A percentile compares a stretch with the other conserved stretches of the same genome.
Evolutionary conservation across 2,329 filamentous ascomycete genomes (phyloP).

Genomic region (Rhinocladiella mackenziei): DNA sequence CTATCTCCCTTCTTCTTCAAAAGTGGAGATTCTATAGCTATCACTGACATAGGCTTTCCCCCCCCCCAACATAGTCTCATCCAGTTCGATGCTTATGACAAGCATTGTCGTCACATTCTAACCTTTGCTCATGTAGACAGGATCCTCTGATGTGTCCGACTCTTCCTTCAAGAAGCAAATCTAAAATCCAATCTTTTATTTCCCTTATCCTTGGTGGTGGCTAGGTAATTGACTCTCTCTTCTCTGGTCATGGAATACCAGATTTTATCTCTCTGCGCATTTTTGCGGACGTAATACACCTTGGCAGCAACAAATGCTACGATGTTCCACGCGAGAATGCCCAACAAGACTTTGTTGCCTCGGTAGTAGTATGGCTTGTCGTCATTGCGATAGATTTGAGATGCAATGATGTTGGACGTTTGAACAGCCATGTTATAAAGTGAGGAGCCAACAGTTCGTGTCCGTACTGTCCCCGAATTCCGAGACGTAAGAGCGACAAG

Average conservation of each 20-base stretch:
- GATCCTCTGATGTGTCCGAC: no score
- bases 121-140: no score
- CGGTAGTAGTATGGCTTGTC: slow-evolving; percentile 52
- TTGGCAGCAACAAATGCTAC: slow-evolving; percentile 46
- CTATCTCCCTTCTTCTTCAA: no score
- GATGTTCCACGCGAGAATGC: slow-evolving; percentile 48
- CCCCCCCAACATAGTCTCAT: no score
- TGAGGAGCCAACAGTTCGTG: slow-evolving; percentile 58
- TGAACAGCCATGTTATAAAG: slow-evolving; percentile 48
- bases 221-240: slow-evolving; percentile 46
- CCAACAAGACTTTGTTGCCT: slow-evolving; percentile 51
- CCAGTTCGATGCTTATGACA: no score
- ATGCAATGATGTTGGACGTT: slow-evolving; percentile 38
- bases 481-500: slow-evolving; percentile 59
- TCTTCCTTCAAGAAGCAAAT: slow-evolving; percentile 32
- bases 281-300: slow-evolving; percentile 34
- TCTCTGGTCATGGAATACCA: slow-evolving; percentile 44
- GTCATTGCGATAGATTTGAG: slow-evolving; percentile 54
- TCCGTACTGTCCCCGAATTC: slow-evolving; percentile 60
- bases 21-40: no score
- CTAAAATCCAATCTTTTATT: slow-evolving; percentile 42
- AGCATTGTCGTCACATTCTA: no score
- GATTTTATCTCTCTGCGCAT: slow-evolving; percentile 30
- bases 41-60: no score
- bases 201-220: slow-evolving; percentile 42